Evolutionary conservation across 805 yeast genomes (phyloP), one percentile per base, ranked within the genome.

Genomic region (Wickerhamomyces pijperi): DNA sequence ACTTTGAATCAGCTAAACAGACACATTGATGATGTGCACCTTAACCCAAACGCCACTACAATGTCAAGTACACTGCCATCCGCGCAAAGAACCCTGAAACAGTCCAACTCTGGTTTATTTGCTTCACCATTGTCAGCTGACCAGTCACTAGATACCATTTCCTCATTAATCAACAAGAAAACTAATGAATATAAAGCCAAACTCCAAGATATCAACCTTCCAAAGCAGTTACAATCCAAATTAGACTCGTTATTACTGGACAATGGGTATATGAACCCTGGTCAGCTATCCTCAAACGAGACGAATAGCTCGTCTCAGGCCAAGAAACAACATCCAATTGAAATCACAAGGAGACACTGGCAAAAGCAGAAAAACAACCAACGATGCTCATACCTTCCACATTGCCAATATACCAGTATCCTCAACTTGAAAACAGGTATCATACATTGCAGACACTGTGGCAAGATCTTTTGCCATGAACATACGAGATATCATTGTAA

Each of bases 371-470:
- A 62, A 0, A 64, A 67, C 0, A 46, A 60, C 18, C 72, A 64
- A 32, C 37, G 32, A 1, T 78, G 87, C 45, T 48, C 23, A 7
- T 21, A 7, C 23, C 6, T 7, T 21, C 23, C 67, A 1, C 50
- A 54, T 21, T 42, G 44, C 0, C 47, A 48, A 0, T 80, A 86
- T 48, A 40, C 47, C 8, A 68, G 60, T 38, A 47, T 43, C 4
- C 59, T 81, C 31, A 68, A 61, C 37, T 61, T 72, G 20, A 70
- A 74, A 41, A 71, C 68, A 46, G 84, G 82, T 0, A 57, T 68
- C 2, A 73, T 74, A 5, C 80, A 85, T 54, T 84, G 95, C 57
- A 61, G 90, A 19, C 72, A 71, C 46, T 87, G 95, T 60, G 95
- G 95, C 0, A 51, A 64, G 19, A 55, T 86, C 15, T 84, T 59